Evolutionary conservation across 2,329 filamentous ascomycete genomes (phyloP), one percentile per base, ranked within the genome.

Genomic region (Penicillium sp.): DNA sequence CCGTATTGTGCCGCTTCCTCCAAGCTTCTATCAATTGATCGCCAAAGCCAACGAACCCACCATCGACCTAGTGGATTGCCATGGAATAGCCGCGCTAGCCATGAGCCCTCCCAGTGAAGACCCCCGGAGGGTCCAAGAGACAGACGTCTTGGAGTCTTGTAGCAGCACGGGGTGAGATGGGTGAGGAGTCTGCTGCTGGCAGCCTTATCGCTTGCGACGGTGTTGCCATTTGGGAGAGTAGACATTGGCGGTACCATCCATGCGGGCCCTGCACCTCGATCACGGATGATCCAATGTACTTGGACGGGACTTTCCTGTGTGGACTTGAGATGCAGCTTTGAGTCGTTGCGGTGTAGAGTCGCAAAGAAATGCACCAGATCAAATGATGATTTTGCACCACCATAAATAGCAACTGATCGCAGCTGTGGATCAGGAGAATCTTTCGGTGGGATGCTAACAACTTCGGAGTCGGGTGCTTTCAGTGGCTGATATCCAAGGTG

Each of bases 331-430:
- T 60, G 58, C 16, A 60, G 41, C 3, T 42, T 44, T 4, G 54
- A 32, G 5, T 54, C 54, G 3, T 61, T 60, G 12, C 48, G 58
- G 41, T 67, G 63, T 1, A 68, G 52, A 1, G 58, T 66, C 2
- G 60, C 65, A 45, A 67, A 68, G 23, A 68, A 60, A 45, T 67
- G 61, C 6, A 67, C 60, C 10, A 68, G 46, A 27, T 67, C 63
- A 44, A 67, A 67, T 6, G 65, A 58, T 3, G 65, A 67, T 25
- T 66, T 68, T 7, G 65, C 65, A 15, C 65, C 63, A 1, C 65
- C 65, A 27, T 67, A 64, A 2, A 68, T 52, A 2, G 52, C 62
- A 4, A 68, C 65, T 2, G 58, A 61, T 9, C 38, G 52, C 3
- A 63, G 13, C n/a, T 40, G 42, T 27, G 52, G 21, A 27, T 35